Base-by-base conservation (phyloP, 805 yeast genomes). In the Saccharomycopsis javanensis region DNA sequence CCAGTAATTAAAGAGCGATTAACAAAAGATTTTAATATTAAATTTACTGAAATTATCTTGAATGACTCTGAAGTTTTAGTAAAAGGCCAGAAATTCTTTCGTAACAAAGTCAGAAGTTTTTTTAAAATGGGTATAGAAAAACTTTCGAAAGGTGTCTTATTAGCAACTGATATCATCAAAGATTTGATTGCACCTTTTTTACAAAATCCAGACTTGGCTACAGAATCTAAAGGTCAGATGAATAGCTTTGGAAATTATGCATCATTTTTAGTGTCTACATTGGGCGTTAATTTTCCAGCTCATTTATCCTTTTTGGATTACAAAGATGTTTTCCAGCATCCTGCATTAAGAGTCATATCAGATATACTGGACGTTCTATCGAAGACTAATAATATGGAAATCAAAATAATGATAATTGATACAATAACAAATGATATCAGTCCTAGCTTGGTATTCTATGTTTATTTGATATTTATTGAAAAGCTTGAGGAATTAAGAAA, bases 351-450 rank as follows among this genome's bases (percentile, higher is more conserved):
- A 16, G 7, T 54, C 15, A 16, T 54, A 31, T 25, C 33, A 34
- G 54, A 42, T 6, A 25, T 52, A 35, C 28, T 52, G 31, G 42
- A 23, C 37, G 37, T 30, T 23, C 18, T 50, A 27, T 35, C 25
- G 28, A 33, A 28, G 15, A 15, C 48, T 7, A 34, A 33, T 15
- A 13, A 46, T 8, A 34, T 20, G 35, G 37, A 51, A 15, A 56
- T 48, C 16, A 53, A 38, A 30, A 30, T 30, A 48, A 80, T 83
- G 42, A 78, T 87, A 2, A 80, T 83, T 60, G 95, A 87, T 61
- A 81, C 87, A 1, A 68, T 88, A 48, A 80, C 85, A 13, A 69
- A 76, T 31, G 89, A 84, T 56, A 68, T 83, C 46, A 83, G 85
- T 68, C 80, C 88, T n/a, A 76, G 76, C 56, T 64, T 85, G 42